Evolutionary conservation across 2,329 filamentous ascomycete genomes (phyloP).

Genomic region (Fusarium papillatum): DNA sequence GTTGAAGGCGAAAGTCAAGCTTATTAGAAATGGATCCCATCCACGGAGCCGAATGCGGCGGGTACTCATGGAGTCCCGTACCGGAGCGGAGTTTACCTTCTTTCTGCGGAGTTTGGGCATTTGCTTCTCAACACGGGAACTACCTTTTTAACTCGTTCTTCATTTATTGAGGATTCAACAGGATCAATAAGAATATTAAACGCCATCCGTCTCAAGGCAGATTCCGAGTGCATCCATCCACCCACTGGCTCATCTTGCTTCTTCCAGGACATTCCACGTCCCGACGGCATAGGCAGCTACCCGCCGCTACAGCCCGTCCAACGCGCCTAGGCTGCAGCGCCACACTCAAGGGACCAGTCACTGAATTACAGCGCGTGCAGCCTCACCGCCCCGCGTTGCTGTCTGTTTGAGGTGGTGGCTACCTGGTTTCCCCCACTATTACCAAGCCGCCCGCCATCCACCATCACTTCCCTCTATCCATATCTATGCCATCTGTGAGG

Average conservation of each 20-base stretch:
- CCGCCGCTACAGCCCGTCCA: background rate
- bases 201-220: conserved; percentile 6
- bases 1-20: background rate
- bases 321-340: conserved; percentile 29
- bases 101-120: conserved; percentile 28
- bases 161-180: background rate
- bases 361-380: conserved; percentile 31
- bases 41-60: background rate
- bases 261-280: conserved; percentile 32
- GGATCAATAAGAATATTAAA: background rate
- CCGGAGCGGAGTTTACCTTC: conserved; percentile 31
- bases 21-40: background rate
- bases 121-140: background rate
- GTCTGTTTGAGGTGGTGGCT: background rate
- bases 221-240: background rate
- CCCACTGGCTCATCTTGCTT: background rate
- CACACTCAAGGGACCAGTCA: conserved; percentile 31
- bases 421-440: conserved; percentile 32
- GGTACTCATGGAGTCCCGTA: background rate
- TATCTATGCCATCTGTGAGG: conserved; percentile 30
- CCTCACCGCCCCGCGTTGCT: conserved; percentile 43
- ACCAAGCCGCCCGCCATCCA: conserved; percentile 29
- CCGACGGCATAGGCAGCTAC: background rate
- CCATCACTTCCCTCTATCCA: conserved; percentile 3
- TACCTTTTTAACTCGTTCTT: background rate